Evolutionary conservation across 2,329 filamentous ascomycete species (phyloP).

Genomic region (Fusarium continuum): DNA sequence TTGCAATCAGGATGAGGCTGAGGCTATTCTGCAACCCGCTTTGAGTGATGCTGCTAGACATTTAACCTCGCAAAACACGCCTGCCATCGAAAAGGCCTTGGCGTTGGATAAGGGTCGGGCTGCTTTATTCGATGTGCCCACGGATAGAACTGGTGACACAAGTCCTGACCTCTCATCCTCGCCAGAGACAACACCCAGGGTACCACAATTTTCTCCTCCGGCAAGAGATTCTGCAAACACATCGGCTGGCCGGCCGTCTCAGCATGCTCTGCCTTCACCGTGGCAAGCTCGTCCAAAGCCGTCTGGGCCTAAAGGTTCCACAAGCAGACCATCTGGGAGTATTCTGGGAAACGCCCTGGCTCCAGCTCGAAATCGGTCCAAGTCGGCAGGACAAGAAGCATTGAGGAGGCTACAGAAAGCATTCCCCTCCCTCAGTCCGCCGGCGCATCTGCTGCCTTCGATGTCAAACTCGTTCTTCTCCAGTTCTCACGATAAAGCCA

Average conservation of each 20-base stretch:
- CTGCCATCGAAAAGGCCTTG: conserved; percentile 66
- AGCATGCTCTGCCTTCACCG: conserved; percentile 41
- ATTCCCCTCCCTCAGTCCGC: conserved; percentile 59
- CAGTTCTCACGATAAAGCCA: conserved; percentile 48
- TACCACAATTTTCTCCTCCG: conserved; percentile 9
- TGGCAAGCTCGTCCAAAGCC: conserved; percentile 44
- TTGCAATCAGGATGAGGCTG: conserved; percentile 63
- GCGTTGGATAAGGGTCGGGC: conserved; percentile 57
- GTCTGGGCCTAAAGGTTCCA: conserved; percentile 24
- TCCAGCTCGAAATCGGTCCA: conserved; percentile 59
- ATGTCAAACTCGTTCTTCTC: conserved; percentile 54
- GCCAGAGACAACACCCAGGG: conserved; percentile 21
- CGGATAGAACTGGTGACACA: conserved; percentile 37
- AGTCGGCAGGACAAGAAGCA: conserved; percentile 65
- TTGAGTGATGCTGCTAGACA: conserved; percentile 66
- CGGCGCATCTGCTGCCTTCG: conserved; percentile 51
- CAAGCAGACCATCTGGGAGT: conserved; percentile 42
- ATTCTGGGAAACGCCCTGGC: conserved; percentile 58
- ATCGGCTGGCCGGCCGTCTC: conserved; percentile 5
- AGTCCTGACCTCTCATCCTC: conserved; percentile 37
- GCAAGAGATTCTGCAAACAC: conserved; percentile 1
- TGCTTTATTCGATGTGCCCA: conserved; percentile 40
- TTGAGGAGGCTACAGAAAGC: conserved; percentile 66
- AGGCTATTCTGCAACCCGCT: conserved; percentile 67
- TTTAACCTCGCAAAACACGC: conserved; percentile 63